Evolutionary conservation across 352 stramenopile species (phyloP).

Genomic region (Phytophthora crassamura): DNA sequence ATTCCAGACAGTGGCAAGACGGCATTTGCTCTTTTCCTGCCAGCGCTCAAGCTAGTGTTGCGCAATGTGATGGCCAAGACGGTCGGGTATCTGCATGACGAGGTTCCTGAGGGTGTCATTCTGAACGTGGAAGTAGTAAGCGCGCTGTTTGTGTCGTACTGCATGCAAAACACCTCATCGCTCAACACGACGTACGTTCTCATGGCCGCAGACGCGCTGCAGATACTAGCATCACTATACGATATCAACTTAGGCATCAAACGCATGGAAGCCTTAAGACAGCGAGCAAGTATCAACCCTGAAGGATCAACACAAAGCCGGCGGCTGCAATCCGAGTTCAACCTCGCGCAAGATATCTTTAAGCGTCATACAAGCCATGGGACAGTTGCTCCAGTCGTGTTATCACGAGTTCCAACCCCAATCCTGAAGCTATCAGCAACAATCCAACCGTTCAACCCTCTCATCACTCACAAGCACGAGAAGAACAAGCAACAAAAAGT

Average conservation of each 20-base stretch:
- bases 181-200: conserved; percentile 20
- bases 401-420: not conserved
- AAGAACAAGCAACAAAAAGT: too few species aligned
- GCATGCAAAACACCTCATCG: conserved; percentile 40
- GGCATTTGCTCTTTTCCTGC: conserved; percentile 32
- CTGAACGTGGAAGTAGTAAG: conserved; percentile 51
- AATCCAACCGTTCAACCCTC: not conserved
- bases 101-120: conserved; percentile 35
- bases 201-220: conserved; percentile 6
- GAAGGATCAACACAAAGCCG: not conserved
- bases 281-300: not conserved
- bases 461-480: not conserved
- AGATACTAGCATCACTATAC: conserved; percentile 20
- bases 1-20: conserved; percentile 14
- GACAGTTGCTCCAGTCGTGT: not conserved
- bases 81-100: conserved; percentile 18
- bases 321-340: conserved; percentile 6
- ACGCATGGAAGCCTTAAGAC: conserved; percentile 6
- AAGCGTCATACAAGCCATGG: not conserved
- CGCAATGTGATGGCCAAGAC: conserved; percentile 28
- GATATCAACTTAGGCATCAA: conserved; percentile 10
- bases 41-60: conserved; percentile 35
- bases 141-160: conserved; percentile 40
- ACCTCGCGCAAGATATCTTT: conserved; percentile 17
- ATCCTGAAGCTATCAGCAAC: conserved; percentile 7